phyloP scores from a whole-genome alignment of 805 yeast species.

The Nakazawaea ernobii region DNA sequence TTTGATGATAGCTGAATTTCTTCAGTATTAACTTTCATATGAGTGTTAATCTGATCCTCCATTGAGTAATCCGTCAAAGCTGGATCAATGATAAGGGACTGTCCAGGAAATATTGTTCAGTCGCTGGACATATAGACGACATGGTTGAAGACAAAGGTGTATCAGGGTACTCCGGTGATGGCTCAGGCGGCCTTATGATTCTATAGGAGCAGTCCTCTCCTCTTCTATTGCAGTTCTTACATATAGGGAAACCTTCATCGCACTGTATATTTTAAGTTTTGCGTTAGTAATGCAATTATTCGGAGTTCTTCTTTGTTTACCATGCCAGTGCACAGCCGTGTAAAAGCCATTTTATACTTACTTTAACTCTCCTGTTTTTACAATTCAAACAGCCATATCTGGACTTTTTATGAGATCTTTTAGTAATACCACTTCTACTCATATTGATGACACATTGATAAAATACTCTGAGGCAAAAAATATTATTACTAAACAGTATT shows the following conservation, averaged over 20 bases:
- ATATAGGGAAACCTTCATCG: slow-evolving; percentile 6
- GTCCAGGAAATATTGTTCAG: neutral
- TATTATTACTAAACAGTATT: no score
- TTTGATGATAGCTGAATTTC: neutral
- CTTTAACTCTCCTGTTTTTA: slow-evolving; percentile 7
- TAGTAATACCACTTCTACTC: neutral
- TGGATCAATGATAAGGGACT: no score
- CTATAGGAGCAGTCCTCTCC: slow-evolving; percentile 3
- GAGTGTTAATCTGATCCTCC: no score
- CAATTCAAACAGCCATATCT: slow-evolving; percentile 7
- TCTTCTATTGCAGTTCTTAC: slow-evolving; percentile 2
- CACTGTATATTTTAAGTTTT: neutral
- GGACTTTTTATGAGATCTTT: slow-evolving; percentile 5
- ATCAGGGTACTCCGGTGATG: neutral
- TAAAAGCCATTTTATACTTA: neutral
- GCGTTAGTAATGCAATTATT: no score
- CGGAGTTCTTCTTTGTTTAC: no score
- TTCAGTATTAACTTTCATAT: no score
- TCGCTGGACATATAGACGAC: neutral
- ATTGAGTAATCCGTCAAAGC: no score
- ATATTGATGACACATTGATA: neutral
- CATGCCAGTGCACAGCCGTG: neutral
- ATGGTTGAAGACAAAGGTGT: neutral
- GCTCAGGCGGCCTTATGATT: neutral
- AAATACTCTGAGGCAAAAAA: no score